Base-by-base conservation (phyloP, 2,329 filamentous ascomycete species). In the Paramyrothecium roridum region DNA sequence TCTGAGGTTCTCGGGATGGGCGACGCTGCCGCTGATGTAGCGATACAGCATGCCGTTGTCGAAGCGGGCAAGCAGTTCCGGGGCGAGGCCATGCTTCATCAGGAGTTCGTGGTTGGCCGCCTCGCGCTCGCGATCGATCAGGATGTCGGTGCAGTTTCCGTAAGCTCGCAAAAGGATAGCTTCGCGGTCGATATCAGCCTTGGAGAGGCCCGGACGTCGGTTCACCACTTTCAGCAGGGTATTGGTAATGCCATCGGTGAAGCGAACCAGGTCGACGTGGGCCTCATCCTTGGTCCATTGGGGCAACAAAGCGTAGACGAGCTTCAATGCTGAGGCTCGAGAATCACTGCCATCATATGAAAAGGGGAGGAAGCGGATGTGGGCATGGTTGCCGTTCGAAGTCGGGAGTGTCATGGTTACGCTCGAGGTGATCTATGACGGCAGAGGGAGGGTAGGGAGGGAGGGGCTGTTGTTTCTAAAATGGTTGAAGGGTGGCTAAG, bases 211-310 rank as follows among this genome's bases (percentile, higher is more conserved):
- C 1, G 77, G 71, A 23, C 79, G 80, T 62, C 80, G 83, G 70
- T 91, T 90, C 67, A 89, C 75, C n/a, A 87, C 86, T 71, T 93
- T 93, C 60, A 92, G 80, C 50, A 93, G 78, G 51, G 93, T 98
- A 75, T 99, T 99, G 62, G 95, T 99, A 76, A 98, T 99, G 68
- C 95, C 95, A 67, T 99, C 95, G 43, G 92, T 99, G 78, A 98
- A 99, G 61, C 90, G 88, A 62, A 91, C 82, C 69, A 98, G 91
- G 67, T 95, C 87, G 65, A 99, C 82, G 47, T 87, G 83, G 55
- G 90, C 89, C 61, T 87, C 85, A 37, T 83, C 78, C 50, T 82
- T 81, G 62, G 86, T 81, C 95, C 95, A 99, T 65, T 96, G 86
- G 12, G 93, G 93, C 57, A 88, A 84, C 58, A 97, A 80, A 26